Percentiles rank a stretch among this genome's conserved stretches.
Conservation (phyloP, 176 grass and related monocot species). For the Urochloa ruziziensis region DNA sequence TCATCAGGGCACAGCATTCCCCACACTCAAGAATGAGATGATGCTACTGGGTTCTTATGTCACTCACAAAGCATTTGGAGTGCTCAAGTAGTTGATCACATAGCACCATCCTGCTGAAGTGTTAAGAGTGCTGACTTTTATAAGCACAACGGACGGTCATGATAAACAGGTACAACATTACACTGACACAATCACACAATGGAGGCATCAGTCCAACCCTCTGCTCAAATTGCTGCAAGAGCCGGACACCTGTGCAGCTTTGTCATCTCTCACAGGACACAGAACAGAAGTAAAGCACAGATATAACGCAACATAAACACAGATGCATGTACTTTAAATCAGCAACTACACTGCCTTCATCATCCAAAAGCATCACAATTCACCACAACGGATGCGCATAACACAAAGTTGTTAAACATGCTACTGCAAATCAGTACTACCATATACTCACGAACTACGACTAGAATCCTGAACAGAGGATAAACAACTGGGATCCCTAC, state of each 20-base stretch:
- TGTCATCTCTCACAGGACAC: neutral
- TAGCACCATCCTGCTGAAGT: neutral
- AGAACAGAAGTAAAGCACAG: neutral
- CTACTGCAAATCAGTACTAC: constrained; percentile 30
- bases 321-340: neutral
- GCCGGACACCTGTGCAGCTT: neutral
- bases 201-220: neutral
- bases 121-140: neutral
- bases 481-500: neutral
- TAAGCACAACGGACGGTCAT: neutral
- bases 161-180: neutral
- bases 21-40: neutral
- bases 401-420: constrained; percentile 6
- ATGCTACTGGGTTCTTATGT: neutral
- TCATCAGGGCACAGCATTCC: neutral
- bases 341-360: constrained; percentile 13
- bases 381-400: neutral
- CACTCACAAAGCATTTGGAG: neutral
- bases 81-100: neutral
- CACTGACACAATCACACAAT: neutral
- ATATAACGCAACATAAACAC: neutral
- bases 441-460: constrained; percentile 17
- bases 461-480: constrained; percentile 10
- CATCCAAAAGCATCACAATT: constrained; percentile 7
- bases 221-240: neutral